Conservation (phyloP, 345 rosid species). For the Corchorus olitorius region DNA sequence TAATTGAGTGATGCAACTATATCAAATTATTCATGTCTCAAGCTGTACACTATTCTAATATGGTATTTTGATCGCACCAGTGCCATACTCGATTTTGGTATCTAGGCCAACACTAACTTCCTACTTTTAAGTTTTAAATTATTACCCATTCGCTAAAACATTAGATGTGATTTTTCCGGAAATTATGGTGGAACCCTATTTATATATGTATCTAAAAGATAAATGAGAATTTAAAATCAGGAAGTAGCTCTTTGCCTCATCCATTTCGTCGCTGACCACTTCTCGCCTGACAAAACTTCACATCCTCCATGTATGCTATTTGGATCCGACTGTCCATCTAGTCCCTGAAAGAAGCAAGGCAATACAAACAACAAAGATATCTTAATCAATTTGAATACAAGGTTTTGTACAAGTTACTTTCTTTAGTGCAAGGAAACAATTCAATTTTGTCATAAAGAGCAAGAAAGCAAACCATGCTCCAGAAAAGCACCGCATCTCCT, state of each 20-base stretch:
- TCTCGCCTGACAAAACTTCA: slow-evolving; percentile 79
- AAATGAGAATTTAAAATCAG: slow-evolving; percentile 31
- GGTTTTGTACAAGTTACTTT: neutral
- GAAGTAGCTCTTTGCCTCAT: slow-evolving; percentile 70
- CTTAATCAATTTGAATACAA: neutral
- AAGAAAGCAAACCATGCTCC: slow-evolving; percentile 92
- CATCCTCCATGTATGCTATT: slow-evolving; percentile 94
- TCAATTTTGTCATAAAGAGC: neutral
- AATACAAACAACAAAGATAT: slow-evolving; percentile 13
- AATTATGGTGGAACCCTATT: neutral
- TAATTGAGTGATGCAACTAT: neutral
- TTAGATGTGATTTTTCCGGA: neutral
- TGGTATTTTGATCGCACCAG: neutral
- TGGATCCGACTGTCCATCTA: slow-evolving; percentile 83
- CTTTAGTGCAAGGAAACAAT: neutral
- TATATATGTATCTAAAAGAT: neutral
- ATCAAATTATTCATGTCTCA: neutral
- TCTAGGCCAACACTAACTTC: neutral
- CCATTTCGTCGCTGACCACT: slow-evolving; percentile 99
- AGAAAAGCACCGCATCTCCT: slow-evolving; percentile 93
- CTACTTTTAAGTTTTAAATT: neutral
- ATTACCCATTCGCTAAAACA: slow-evolving; percentile 1
- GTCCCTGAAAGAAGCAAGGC: slow-evolving; percentile 46
- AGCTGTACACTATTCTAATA: neutral
- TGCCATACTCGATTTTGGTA: neutral